Conservation (phyloP, 2,329 filamentous ascomycete species). For the Pezicula rhizophila region DNA sequence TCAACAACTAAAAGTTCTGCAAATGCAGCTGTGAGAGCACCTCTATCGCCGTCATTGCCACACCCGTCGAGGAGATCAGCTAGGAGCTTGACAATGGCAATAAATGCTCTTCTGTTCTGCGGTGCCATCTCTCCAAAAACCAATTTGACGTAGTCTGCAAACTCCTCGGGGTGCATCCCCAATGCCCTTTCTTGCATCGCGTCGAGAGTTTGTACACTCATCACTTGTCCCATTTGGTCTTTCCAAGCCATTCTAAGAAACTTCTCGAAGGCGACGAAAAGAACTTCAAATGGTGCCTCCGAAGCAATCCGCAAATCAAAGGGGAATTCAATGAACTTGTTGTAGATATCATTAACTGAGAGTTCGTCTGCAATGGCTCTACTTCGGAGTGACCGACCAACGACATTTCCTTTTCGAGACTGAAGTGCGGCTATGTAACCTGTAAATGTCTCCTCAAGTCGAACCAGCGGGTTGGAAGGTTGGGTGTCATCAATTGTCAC, state of each 20-base stretch:
- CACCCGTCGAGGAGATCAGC: slow-evolving; percentile 85
- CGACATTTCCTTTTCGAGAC: slow-evolving; percentile 78
- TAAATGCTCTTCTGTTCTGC: slow-evolving; percentile 71
- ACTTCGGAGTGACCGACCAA: slow-evolving; percentile 69
- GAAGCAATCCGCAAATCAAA: slow-evolving; percentile 69
- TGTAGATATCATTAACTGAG: slow-evolving; percentile 83
- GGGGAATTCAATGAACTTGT: slow-evolving; percentile 77
- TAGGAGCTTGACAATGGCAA: slow-evolving; percentile 76
- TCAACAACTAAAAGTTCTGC: slow-evolving; percentile 78
- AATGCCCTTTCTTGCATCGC: slow-evolving; percentile 65
- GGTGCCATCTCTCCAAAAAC: slow-evolving; percentile 62
- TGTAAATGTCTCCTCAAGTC: slow-evolving; percentile 78
- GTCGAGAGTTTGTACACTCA: slow-evolving; percentile 65
- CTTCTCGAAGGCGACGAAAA: slow-evolving; percentile 91
- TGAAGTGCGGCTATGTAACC: slow-evolving; percentile 79
- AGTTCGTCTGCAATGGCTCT: slow-evolving; percentile 68
- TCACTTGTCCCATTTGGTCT: slow-evolving; percentile 79
- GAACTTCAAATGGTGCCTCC: slow-evolving; percentile 73
- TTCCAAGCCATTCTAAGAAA: slow-evolving; percentile 85
- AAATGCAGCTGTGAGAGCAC: slow-evolving; percentile 82
- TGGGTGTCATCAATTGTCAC: slow-evolving; percentile 42
- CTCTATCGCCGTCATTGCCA: slow-evolving; percentile 83
- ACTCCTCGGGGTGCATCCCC: slow-evolving; percentile 66
- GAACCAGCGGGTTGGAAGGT: slow-evolving; percentile 61
- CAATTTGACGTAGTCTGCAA: slow-evolving; percentile 61